Conservation (phyloP, 2,329 filamentous ascomycete species). For the Parascedosporium putredinis region DNA sequence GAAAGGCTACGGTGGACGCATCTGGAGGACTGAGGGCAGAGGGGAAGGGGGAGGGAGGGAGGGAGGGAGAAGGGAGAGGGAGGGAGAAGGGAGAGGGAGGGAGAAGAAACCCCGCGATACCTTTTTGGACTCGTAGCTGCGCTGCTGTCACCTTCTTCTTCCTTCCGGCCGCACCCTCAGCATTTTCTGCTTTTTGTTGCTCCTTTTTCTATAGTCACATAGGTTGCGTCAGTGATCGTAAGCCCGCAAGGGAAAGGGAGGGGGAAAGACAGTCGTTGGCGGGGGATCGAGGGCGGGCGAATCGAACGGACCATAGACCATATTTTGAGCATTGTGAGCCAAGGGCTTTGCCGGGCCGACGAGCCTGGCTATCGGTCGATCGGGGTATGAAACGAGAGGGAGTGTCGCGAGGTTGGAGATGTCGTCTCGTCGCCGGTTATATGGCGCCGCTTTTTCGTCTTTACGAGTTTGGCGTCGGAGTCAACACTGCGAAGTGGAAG, state of each 20-base stretch:
- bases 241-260: not conserved
- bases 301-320: conserved; percentile 95
- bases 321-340: conserved; percentile 87
- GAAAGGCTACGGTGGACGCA: too few relatives aligned
- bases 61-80: too few relatives aligned
- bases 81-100: too few relatives aligned
- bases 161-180: conserved; percentile 62
- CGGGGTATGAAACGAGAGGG: not conserved
- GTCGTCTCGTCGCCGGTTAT: not conserved
- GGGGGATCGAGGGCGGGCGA: too few relatives aligned
- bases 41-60: too few relatives aligned
- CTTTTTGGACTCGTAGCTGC: conserved; percentile 91
- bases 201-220: conserved; percentile 69
- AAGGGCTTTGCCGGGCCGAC: not conserved
- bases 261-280: too few relatives aligned
- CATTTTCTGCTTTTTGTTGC: conserved; percentile 88
- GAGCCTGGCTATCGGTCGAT: not conserved
- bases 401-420: not conserved
- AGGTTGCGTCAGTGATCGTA: conserved; percentile 14
- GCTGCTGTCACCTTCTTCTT: conserved; percentile 99
- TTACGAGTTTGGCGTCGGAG: too few relatives aligned
- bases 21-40: too few relatives aligned
- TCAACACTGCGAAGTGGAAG: too few relatives aligned
- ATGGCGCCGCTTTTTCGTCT: not conserved
- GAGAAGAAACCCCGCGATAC: too few relatives aligned